Evolutionary conservation across 1,284 basidiomycete genomes (phyloP).

Genomic region (Tilletia walkeri): DNA sequence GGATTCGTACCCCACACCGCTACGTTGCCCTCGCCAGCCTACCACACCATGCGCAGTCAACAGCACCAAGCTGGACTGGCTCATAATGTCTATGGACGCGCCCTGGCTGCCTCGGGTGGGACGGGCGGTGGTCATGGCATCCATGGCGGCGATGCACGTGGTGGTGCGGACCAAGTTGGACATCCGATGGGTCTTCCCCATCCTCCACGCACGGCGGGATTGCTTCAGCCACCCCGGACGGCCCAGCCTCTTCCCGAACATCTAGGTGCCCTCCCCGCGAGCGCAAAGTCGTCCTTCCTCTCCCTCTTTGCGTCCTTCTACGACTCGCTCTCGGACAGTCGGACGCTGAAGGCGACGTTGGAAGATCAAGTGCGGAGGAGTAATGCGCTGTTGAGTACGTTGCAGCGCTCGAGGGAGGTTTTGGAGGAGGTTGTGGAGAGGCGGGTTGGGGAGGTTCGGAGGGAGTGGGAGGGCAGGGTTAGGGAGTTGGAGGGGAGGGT

Average conservation of each 20-base stretch:
- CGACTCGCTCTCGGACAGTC: constrained; percentile 50
- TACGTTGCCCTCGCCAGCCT: constrained; percentile 50
- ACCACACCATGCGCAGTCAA: constrained; percentile 43
- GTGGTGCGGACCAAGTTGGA: background rate
- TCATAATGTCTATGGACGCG: constrained; percentile 14
- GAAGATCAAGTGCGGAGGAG: constrained; percentile 53
- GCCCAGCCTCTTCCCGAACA: constrained; percentile 35
- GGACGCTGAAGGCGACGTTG: constrained; percentile 51
- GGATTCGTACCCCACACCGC: constrained; percentile 44
- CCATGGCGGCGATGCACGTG: constrained; percentile 13
- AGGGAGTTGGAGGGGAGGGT: constrained; percentile 39
- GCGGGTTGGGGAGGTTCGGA: constrained; percentile 40
- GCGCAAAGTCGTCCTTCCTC: constrained; percentile 46
- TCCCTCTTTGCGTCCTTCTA: constrained; percentile 53
- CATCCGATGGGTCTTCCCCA: background rate
- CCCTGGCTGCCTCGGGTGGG: constrained; percentile 1
- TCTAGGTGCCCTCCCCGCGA: constrained; percentile 39
- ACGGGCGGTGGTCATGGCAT: constrained; percentile 20
- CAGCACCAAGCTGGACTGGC: constrained; percentile 16
- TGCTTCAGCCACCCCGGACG: constrained; percentile 24
- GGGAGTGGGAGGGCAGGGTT: constrained; percentile 41
- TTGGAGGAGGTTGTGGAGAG: constrained; percentile 51
- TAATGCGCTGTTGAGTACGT: constrained; percentile 51
- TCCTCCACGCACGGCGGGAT: constrained; percentile 23
- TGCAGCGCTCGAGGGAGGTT: constrained; percentile 46